phyloP scores from a whole-genome alignment of 345 rosid species.

The Reutealis trisperma region DNA sequence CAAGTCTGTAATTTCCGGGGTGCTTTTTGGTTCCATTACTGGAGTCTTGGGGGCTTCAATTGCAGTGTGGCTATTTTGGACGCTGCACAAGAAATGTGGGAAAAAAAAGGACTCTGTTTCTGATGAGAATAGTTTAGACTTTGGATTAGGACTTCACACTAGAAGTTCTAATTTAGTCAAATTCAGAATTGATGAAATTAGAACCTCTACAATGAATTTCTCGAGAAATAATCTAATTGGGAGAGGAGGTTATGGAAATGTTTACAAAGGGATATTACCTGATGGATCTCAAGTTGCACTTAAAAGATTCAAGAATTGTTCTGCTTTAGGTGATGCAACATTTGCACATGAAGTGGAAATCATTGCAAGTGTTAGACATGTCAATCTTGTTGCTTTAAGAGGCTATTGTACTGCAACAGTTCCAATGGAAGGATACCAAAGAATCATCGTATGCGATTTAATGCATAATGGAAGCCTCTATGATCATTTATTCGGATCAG shows the following conservation, averaged over 20 bases:
- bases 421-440: conserved; percentile 36
- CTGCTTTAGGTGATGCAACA: conserved; percentile 32
- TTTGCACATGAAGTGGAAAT: conserved; percentile 48
- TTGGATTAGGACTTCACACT: conserved; percentile 13
- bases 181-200: conserved; percentile 33
- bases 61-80: conserved; percentile 26
- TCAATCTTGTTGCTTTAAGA: conserved; percentile 45
- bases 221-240: conserved; percentile 37
- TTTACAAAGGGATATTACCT: conserved; percentile 36
- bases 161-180: conserved; percentile 23
- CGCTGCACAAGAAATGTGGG: neutral
- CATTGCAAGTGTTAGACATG: conserved; percentile 47
- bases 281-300: conserved; percentile 44
- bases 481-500: conserved; percentile 40
- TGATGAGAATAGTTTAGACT: conserved; percentile 17
- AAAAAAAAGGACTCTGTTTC: neutral
- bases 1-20: conserved; percentile 16
- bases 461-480: conserved; percentile 44
- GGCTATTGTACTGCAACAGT: conserved; percentile 43
- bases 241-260: conserved; percentile 40
- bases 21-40: conserved; percentile 28
- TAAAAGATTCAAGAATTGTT: conserved; percentile 48
- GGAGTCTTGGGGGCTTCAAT: conserved; percentile 28
- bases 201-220: conserved; percentile 36
- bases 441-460: conserved; percentile 44